phyloP scores from a whole-genome alignment of 148 eudicot genomes.

The Rhododendron vialii region DNA sequence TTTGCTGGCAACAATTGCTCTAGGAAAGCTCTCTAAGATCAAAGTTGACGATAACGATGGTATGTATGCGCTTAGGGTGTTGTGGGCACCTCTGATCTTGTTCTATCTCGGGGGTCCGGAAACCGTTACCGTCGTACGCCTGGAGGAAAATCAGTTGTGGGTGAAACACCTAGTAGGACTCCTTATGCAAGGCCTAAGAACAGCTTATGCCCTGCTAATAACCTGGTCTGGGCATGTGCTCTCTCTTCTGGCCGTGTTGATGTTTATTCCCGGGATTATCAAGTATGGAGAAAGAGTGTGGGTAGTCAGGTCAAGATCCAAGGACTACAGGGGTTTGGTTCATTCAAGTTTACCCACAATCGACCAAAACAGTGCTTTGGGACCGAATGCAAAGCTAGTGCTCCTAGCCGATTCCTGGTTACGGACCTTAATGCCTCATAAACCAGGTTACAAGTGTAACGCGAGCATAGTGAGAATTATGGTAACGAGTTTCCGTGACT shows the following conservation, averaged over 20 bases:
- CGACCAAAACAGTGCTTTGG: not conserved
- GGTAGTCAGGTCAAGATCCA: not conserved
- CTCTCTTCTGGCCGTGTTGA: not conserved
- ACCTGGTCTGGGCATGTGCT: not conserved
- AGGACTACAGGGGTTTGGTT: not conserved
- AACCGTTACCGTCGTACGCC: not conserved
- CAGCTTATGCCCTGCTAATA: not conserved
- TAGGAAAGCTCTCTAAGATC: constrained; percentile 13
- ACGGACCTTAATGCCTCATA: not conserved
- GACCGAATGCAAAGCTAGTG: not conserved
- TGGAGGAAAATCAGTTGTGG: constrained; percentile 6
- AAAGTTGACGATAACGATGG: too few relatives aligned
- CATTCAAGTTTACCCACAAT: not conserved
- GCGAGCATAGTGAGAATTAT: accelerated
- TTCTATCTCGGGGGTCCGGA: constrained; percentile 8
- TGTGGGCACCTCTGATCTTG: constrained; percentile 8
- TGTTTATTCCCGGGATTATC: not conserved
- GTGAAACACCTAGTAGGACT: not conserved
- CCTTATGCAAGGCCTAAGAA: not conserved
- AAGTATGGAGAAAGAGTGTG: not conserved
- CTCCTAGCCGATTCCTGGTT: not conserved
- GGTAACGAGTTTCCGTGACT: not conserved
- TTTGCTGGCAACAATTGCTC: constrained; percentile 9
- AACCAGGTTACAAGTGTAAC: not conserved
- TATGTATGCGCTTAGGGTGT: not conserved